phyloP scores from a whole-genome alignment of 2,329 filamentous ascomycete genomes.

The Talaromyces funiculosus region DNA sequence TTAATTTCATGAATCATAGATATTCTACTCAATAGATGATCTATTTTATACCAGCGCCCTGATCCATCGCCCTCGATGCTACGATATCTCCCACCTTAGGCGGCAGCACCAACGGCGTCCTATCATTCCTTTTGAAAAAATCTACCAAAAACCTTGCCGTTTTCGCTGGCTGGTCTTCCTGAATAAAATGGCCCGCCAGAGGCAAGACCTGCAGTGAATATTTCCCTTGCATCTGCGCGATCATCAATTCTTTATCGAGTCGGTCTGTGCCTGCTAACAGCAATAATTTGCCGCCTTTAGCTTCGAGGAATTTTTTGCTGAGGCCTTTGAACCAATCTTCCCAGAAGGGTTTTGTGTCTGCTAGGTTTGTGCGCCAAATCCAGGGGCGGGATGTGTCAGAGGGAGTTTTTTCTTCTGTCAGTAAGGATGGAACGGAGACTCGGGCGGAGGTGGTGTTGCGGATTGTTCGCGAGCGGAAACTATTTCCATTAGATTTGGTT shows the following conservation, averaged over 20 bases:
- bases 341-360: slow-evolving; percentile 83
- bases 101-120: slow-evolving; percentile 75
- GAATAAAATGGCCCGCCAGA: slow-evolving; percentile 92
- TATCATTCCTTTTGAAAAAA: slow-evolving; percentile 87
- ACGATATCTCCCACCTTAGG: slow-evolving; percentile 79
- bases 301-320: slow-evolving; percentile 78
- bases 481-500: slow-evolving; percentile 18
- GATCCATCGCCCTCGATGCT: slow-evolving; percentile 37
- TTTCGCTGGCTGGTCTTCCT: slow-evolving; percentile 90
- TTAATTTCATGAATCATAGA: background rate
- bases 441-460: slow-evolving; percentile 77
- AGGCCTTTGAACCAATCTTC: slow-evolving; percentile 87
- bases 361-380: slow-evolving; percentile 82
- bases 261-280: slow-evolving; percentile 84
- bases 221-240: slow-evolving; percentile 97
- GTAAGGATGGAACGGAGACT: slow-evolving; percentile 76
- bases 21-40: background rate
- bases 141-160: slow-evolving; percentile 80
- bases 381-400: slow-evolving; percentile 50
- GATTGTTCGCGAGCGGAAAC: slow-evolving; percentile 75
- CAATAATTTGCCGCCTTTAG: slow-evolving; percentile 75
- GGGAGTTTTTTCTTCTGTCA: slow-evolving; percentile 46
- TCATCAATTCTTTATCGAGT: slow-evolving; percentile 84
- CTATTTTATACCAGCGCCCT: slow-evolving; percentile 17
- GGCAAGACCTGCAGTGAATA: slow-evolving; percentile 94